These are phyloP conservation scores for Nemania sp. DNA, from an alignment of 2,329 filamentous ascomycete genomes.

Conservation along the genomic window DNA sequence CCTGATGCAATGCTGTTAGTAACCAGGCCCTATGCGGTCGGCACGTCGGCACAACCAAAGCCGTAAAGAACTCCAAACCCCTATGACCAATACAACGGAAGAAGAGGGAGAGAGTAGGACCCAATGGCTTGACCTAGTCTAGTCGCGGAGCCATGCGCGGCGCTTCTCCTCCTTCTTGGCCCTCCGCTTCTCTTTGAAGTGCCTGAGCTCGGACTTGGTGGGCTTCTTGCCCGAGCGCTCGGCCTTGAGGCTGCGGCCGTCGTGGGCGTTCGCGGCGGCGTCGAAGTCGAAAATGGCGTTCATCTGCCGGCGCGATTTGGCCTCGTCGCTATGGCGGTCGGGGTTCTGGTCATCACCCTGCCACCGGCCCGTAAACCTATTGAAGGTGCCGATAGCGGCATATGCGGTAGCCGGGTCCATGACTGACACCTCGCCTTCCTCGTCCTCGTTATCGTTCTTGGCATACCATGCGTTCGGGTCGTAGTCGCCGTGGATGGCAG, in stretches of 20 bases:
- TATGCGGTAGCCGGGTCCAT: constrained; percentile 54
- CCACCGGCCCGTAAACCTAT: constrained; percentile 85
- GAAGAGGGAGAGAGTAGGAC: no score
- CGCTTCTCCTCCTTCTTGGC: constrained; percentile 94
- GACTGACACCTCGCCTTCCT: constrained; percentile 41
- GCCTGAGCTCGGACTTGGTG: constrained; percentile 82
- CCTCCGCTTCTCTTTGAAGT: constrained; percentile 86
- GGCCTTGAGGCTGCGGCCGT: constrained; percentile 87
- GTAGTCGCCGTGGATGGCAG: constrained; percentile 93
- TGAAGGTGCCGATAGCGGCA: constrained; percentile 75
- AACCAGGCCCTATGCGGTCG: no score
- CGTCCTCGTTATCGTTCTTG: constrained; percentile 50
- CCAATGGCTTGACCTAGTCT: constrained; percentile 44
- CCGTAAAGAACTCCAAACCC: constrained; percentile 16
- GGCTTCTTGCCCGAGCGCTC: constrained; percentile 86
- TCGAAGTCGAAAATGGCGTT: constrained; percentile 96
- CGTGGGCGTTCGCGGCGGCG: constrained; percentile 85
- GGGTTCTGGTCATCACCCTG: constrained; percentile 69
- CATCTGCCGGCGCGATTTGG: constrained; percentile 86
- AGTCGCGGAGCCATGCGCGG: constrained; percentile 87
- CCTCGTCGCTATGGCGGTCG: constrained; percentile 81
- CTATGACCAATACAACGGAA: constrained; percentile 10
- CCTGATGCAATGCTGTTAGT: constrained; percentile 20
- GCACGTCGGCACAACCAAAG: constrained; percentile 18
- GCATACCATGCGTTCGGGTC: constrained; percentile 97